These are phyloP conservation scores for Botrytis cinerea DNA, from an alignment of 2,329 filamentous ascomycete species.

Conservation along the genomic window DNA sequence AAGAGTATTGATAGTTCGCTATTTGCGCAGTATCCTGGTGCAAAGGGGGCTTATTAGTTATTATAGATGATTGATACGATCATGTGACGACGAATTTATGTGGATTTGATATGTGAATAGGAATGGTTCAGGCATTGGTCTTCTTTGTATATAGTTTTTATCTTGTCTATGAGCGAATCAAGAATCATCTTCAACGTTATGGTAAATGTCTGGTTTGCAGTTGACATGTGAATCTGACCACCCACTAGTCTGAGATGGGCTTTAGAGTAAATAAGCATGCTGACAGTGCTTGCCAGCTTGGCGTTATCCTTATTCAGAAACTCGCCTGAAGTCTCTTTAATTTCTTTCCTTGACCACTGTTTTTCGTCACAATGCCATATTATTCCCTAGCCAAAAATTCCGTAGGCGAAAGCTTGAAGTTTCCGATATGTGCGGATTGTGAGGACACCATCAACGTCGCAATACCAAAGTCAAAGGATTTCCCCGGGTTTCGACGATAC, in stretches of 20 bases:
- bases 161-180: neutral
- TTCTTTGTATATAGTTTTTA: neutral
- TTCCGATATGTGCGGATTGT: neutral
- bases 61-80: neutral
- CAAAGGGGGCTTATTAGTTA: conserved; percentile 18
- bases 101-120: neutral
- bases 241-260: neutral
- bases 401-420: neutral
- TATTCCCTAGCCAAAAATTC: neutral
- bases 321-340: neutral
- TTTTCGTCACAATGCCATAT: neutral
- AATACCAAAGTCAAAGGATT: neutral
- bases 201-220: neutral
- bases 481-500: neutral
- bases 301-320: neutral
- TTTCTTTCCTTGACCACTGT: neutral
- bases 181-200: neutral
- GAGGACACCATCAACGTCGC: neutral
- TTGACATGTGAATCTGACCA: neutral
- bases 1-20: conserved; percentile 19
- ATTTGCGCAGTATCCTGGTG: conserved; percentile 24
- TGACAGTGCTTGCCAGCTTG: neutral
- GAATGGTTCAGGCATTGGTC: neutral
- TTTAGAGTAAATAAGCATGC: neutral
- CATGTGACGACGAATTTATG: neutral